These are phyloP conservation scores for Neckera pumila DNA, from an alignment of 225 moss, liverwort and hornwort genomes.

Conservation along the genomic window DNA sequence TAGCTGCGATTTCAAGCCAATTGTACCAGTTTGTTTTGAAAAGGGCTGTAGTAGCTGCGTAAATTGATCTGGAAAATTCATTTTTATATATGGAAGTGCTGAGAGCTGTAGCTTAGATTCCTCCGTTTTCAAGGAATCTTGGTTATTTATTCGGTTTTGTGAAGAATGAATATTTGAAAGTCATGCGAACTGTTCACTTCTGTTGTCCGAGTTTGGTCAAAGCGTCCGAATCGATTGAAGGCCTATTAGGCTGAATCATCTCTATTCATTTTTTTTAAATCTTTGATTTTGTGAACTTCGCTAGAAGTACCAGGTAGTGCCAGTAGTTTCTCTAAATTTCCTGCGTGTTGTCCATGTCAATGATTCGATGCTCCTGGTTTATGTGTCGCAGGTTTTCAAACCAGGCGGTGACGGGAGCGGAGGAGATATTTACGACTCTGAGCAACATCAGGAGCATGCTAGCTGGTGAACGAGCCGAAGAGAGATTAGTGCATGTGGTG, in stretches of 20 bases:
- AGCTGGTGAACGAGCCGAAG: conserved; percentile 67
- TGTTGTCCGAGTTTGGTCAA: not conserved
- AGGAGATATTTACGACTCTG: conserved; percentile 68
- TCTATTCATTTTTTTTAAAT: not conserved
- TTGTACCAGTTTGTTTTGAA: not conserved
- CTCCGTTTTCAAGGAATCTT: not conserved
- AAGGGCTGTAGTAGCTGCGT: not conserved
- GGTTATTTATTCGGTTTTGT: not conserved
- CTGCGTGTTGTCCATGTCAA: not conserved
- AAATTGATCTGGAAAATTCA: not conserved
- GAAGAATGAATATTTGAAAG: not conserved
- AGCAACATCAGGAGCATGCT: conserved; percentile 77
- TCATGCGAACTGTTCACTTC: not conserved
- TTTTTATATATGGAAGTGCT: not conserved
- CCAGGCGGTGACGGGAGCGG: conserved; percentile 65
- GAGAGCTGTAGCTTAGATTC: not conserved
- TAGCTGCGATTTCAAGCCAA: not conserved
- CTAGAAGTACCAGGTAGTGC: not conserved
- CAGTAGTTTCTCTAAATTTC: too few species aligned
- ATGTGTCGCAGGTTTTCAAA: conserved; percentile 48
- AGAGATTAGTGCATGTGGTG: conserved; percentile 92
- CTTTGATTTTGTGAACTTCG: not conserved
- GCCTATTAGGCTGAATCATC: not conserved
- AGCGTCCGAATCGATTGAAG: not conserved
- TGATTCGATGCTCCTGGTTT: not conserved